These are phyloP conservation scores for Trichophyton benhamiae DNA, from an alignment of 2,329 filamentous ascomycete species.

Conservation along the genomic window DNA sequence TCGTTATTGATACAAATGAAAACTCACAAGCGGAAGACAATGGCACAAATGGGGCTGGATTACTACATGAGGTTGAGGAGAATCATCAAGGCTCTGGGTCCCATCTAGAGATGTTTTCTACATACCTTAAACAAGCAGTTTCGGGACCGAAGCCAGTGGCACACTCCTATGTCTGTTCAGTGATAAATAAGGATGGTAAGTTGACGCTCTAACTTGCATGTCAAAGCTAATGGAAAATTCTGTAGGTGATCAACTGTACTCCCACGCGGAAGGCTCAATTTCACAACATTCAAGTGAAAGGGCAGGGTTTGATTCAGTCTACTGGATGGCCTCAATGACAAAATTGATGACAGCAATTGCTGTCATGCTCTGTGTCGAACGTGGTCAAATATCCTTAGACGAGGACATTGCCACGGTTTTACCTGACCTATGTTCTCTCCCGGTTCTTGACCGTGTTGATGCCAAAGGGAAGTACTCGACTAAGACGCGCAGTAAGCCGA, in stretches of 20 bases:
- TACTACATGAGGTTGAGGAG: background rate
- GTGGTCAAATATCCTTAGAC: background rate
- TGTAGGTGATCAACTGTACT: background rate
- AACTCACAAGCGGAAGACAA: background rate
- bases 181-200: background rate
- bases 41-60: background rate
- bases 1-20: background rate
- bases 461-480: too few relatives aligned
- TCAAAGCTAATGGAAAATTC: background rate
- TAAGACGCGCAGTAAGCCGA: background rate
- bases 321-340: background rate
- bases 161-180: background rate
- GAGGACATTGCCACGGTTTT: background rate
- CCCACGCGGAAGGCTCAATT: background rate
- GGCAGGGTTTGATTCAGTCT: background rate
- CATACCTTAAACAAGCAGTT: background rate
- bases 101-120: background rate
- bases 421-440: background rate
- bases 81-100: background rate
- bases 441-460: too few relatives aligned
- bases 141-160: background rate
- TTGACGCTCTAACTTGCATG: background rate
- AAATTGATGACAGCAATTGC: background rate
- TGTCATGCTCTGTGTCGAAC: background rate
- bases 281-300: background rate